These are phyloP conservation scores for Recurvomyces mirabilis DNA, from an alignment of 495 filamentous ascomycete species.

Conservation along the genomic window DNA sequence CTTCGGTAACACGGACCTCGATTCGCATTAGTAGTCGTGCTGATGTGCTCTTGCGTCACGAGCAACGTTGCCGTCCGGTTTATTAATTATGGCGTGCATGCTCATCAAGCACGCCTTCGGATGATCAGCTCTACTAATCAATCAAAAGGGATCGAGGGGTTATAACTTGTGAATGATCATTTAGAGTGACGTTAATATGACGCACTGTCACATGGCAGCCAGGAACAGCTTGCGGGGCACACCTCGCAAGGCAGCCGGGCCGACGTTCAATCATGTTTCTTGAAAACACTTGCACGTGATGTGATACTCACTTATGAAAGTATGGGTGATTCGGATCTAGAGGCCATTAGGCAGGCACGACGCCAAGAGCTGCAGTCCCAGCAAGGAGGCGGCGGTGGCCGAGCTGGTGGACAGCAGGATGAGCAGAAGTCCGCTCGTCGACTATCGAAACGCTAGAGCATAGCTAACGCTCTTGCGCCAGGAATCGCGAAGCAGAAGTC, in stretches of 20 bases:
- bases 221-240: too few relatives aligned
- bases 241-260: neutral
- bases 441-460: neutral
- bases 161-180: too few relatives aligned
- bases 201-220: too few relatives aligned
- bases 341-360: slow-evolving; percentile 81
- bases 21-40: too few relatives aligned
- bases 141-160: too few relatives aligned
- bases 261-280: neutral
- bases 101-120: too few relatives aligned
- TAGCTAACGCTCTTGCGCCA: slow-evolving; percentile 15
- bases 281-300: neutral
- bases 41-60: too few relatives aligned
- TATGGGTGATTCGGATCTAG: slow-evolving; percentile 82
- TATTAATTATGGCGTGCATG: too few relatives aligned
- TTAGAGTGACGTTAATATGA: too few relatives aligned
- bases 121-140: too few relatives aligned
- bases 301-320: slow-evolving; percentile 5
- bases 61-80: too few relatives aligned
- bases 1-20: too few relatives aligned
- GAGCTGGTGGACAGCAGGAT: slow-evolving; percentile 44
- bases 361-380: slow-evolving; percentile 83
- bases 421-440: slow-evolving; percentile 47
- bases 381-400: slow-evolving; percentile 35
- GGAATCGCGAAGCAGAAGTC: slow-evolving; percentile 45